Evolutionary conservation across 176 grass and related monocot genomes (phyloP).

Genomic region (Neostapfia colusana): DNA sequence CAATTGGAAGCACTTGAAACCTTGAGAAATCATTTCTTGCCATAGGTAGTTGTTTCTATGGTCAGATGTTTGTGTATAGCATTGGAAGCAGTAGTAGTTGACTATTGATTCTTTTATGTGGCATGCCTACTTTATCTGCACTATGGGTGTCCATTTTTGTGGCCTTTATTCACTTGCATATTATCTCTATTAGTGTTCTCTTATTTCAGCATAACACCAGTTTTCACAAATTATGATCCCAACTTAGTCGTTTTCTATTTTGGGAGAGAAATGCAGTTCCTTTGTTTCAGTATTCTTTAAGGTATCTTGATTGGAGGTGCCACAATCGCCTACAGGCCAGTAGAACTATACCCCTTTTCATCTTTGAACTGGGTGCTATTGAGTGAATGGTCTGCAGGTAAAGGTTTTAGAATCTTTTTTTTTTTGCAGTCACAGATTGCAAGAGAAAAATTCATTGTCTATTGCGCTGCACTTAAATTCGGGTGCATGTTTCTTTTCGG

Average conservation of each 20-base stretch:
- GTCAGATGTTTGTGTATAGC: constrained; percentile 28
- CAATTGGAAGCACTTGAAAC: constrained; percentile 3
- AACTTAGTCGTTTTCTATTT: background rate
- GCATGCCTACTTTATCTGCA: constrained; percentile 1
- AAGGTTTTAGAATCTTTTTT: background rate
- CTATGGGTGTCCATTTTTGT: background rate
- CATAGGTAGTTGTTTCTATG: constrained; percentile 1
- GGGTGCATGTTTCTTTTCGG: background rate
- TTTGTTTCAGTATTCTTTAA: background rate
- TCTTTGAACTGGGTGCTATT: background rate
- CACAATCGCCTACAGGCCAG: background rate
- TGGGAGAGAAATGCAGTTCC: background rate
- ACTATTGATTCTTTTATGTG: constrained; percentile 1
- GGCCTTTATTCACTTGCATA: background rate
- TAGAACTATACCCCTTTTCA: background rate
- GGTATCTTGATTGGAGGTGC: background rate
- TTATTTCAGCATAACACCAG: background rate
- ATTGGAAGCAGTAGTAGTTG: background rate
- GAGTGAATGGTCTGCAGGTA: background rate
- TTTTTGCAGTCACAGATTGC: background rate
- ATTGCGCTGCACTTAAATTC: background rate
- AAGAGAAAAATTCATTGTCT: background rate
- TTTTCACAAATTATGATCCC: background rate
- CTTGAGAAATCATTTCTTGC: constrained; percentile 7
- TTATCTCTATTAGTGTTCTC: background rate